These are phyloP conservation scores for Aspergillus unguis DNA, from an alignment of 2,329 filamentous ascomycete species.

Conservation along the genomic window DNA sequence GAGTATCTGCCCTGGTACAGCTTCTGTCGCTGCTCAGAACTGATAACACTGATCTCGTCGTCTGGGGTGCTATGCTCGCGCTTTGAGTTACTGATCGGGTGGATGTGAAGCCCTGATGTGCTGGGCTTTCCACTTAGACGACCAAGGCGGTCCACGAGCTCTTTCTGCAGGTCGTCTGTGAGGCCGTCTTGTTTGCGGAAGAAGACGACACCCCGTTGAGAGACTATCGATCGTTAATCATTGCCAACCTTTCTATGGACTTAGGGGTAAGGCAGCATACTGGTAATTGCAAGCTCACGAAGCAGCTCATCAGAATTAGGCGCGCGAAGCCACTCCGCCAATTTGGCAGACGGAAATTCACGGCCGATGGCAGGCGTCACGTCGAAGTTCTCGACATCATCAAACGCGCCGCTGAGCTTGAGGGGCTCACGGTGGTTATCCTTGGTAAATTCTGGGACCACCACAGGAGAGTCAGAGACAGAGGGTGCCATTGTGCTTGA, in stretches of 20 bases:
- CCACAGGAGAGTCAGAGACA: constrained; percentile 17
- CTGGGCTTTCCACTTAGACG: constrained; percentile 48
- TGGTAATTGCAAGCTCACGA: constrained; percentile 34
- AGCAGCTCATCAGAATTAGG: constrained; percentile 36
- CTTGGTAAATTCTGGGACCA: constrained; percentile 18
- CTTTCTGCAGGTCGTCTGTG: constrained; percentile 51
- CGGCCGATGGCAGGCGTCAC: constrained; percentile 52
- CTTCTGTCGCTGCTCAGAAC: constrained; percentile 39
- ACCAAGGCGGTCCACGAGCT: constrained; percentile 49
- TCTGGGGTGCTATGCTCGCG: constrained; percentile 47
- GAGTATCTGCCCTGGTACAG: constrained; percentile 34
- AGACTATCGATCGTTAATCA: constrained; percentile 36
- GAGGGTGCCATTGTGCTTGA: constrained; percentile 21
- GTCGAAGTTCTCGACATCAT: constrained; percentile 47
- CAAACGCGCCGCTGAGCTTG: constrained; percentile 39
- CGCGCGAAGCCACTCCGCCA: constrained; percentile 48
- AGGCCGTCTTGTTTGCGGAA: constrained; percentile 52
- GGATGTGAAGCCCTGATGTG: constrained; percentile 46
- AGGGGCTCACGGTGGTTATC: constrained; percentile 29
- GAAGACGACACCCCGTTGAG: constrained; percentile 53
- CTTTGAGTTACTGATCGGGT: constrained; percentile 49
- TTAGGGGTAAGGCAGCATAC: constrained; percentile 16
- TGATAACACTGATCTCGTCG: constrained; percentile 51
- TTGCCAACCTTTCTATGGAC: too few relatives aligned
- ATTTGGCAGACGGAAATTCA: constrained; percentile 45